A percentile compares a stretch with the other conserved stretches of the same genome.
Conservation (phyloP, 208 protist species). For the Crithidia thermophila region DNA sequence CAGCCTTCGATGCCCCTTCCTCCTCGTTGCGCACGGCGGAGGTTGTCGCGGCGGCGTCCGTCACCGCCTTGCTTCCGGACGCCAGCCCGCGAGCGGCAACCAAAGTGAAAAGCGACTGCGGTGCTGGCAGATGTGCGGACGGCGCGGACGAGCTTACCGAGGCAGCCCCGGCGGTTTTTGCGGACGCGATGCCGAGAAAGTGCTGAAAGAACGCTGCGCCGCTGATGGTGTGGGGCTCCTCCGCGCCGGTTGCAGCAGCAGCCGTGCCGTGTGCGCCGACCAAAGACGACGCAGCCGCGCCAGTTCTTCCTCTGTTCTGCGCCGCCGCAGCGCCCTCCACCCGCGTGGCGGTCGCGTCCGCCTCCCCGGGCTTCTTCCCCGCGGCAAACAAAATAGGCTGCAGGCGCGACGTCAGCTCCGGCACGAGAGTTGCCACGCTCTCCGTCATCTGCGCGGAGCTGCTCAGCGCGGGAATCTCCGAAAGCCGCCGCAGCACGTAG, state of each 20-base stretch:
- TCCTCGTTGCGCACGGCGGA: neutral
- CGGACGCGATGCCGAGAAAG: neutral
- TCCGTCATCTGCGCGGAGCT: constrained; percentile 6
- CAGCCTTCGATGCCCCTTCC: neutral
- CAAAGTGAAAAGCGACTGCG: constrained; percentile 11
- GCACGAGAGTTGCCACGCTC: constrained; percentile 1
- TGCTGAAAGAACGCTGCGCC: constrained; percentile 4
- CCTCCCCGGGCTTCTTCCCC: neutral
- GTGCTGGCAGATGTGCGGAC: neutral
- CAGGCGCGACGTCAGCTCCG: constrained; percentile 7
- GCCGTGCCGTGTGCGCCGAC: no score
- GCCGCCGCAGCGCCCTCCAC: neutral
- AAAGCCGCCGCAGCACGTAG: constrained; percentile 44
- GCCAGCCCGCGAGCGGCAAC: constrained; percentile 15
- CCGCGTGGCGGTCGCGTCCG: neutral
- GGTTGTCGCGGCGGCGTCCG: neutral
- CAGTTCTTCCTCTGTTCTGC: neutral
- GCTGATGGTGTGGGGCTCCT: neutral
- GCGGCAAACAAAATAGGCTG: neutral
- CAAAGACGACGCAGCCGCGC: neutral
- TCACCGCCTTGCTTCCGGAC: neutral
- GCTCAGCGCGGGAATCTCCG: constrained; percentile 25
- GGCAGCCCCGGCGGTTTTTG: neutral
- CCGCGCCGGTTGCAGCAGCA: neutral
- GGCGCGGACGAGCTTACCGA: neutral